Base-by-base conservation (phyloP, 2,329 filamentous ascomycete species). In the Daldinia sp. region DNA sequence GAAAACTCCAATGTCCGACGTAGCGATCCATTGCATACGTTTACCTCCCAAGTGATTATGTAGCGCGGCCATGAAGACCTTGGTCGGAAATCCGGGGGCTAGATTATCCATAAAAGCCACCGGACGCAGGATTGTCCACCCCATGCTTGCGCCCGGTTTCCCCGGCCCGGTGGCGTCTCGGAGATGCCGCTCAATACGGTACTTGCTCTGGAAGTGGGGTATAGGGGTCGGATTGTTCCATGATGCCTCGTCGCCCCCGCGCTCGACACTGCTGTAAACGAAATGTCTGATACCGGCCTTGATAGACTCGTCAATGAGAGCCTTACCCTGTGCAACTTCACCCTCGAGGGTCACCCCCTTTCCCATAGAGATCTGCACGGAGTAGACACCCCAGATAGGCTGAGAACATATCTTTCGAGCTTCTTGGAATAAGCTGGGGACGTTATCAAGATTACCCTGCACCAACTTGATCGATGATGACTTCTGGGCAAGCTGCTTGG, bases 181-280 rank as follows among this genome's bases (percentile, higher is more conserved):
- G 21, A 91, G 80, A 66, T 90, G 79, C 53, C 83, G 76, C 75
- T 91, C 89, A 68, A 90, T 87, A 9, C 81, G 74, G 68, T 85
- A 81, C 72, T 91, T 91, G 68, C 75, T 80, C 60, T 80, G 80
- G 73, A 91, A 91, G 73, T 91, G 87, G 0, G 85, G 84, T 47
- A 90, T 80, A 0, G 79, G 71, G 0, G 87, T 89, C 0, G 81
- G 77, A 63, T 81, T 82, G 3, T 81, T 79, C 69, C 83, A 81
- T 47, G 80, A 82, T 4, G 79, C 80, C 2, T 74, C 75, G 19
- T 77, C 75, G 45, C 87, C 86, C 41, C 87, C 86, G 35, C 88
- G 85, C 65, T 90, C 88, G 23, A 89, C 85, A 53, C 82, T 85
- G 27, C 81, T 84, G 76, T 89, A 90, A 43, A 91, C 82, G 68